Evolutionary conservation across 768 basidiomycete species (phyloP), one percentile per base, ranked within the genome.

Genomic region (Tulasnella sp.): DNA sequence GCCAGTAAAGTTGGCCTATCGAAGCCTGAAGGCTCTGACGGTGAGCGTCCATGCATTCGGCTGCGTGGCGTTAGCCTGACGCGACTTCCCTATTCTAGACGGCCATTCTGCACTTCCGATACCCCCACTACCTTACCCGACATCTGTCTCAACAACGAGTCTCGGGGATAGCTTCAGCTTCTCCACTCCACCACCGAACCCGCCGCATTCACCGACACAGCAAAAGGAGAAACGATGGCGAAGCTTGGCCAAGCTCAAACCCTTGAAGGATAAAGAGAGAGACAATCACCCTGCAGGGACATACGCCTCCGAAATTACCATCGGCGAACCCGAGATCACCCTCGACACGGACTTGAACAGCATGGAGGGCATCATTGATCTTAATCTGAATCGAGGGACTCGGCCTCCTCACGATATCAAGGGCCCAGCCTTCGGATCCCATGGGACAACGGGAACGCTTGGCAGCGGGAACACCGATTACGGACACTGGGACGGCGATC

Each of bases 341-440:
- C 84, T 91, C 52, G 90, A 92, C 78, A 86, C 86, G 22, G 86
- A 94, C 77, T 78, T 92, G 59, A 85, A 89, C 11, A 81, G 86
- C 67, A 94, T 97, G 86, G 89, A 91, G 42, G 95, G 90, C 6
- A 94, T 97, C 77, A 81, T 96, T 74, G 83, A 94, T 78, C 80
- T 80, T 77, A 59, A 94, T 78, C 80, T 80, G 77, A 59, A 59
- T 29, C 19, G 69, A 73, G 17, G 64, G 76, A 26, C 73, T 62
- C 70, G 40, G 67, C 34, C 71, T 32, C 40, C 69, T 32, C 37
- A 35, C 17, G 67, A 69, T 39, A 22, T 72, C 32, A 64, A 66
- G 19, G 36, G 26, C 17, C 32, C 66, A 17, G 41, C 47, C 12
- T 44, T 39, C n/a, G 64, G 34, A 19, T 22, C 44, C n/a, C 74